A percentile compares a stretch with the other conserved stretches of the same genome.
These are phyloP conservation scores for Saussurea involucrata DNA, from an alignment of 129 eudicot species.

Conservation along the genomic window DNA sequence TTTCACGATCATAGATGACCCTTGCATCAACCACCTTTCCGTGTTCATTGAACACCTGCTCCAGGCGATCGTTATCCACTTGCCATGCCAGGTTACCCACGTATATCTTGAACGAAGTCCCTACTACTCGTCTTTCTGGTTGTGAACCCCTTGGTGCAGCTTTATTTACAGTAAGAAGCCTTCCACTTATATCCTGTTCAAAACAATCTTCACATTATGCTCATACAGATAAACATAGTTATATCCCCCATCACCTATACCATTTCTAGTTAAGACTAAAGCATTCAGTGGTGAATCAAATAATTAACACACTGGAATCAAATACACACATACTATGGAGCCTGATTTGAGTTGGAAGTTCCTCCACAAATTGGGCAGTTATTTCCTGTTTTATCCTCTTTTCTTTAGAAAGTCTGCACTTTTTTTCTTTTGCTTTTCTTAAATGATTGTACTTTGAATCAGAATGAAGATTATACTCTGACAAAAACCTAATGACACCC, in stretches of 20 bases:
- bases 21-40: slow-evolving; percentile 58
- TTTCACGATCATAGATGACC: slow-evolving; percentile 58
- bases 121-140: slow-evolving; percentile 43
- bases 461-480: not conserved
- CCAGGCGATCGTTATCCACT: slow-evolving; percentile 46
- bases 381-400: not conserved
- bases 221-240: not conserved
- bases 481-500: not conserved
- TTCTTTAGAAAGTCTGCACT: not conserved
- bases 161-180: slow-evolving; percentile 54
- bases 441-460: not conserved
- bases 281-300: not conserved
- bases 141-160: slow-evolving; percentile 69
- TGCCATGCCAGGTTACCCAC: slow-evolving; percentile 70
- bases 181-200: slow-evolving; percentile 52
- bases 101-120: slow-evolving; percentile 40
- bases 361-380: not conserved
- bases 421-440: not conserved
- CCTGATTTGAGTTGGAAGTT: not conserved
- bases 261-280: not conserved
- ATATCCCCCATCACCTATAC: not conserved
- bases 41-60: slow-evolving; percentile 48
- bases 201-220: slow-evolving; percentile 2
- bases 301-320: not conserved
- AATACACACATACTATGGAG: not conserved